phyloP scores from a whole-genome alignment of 345 rosid genomes.

The Aethionema arabicum region DNA sequence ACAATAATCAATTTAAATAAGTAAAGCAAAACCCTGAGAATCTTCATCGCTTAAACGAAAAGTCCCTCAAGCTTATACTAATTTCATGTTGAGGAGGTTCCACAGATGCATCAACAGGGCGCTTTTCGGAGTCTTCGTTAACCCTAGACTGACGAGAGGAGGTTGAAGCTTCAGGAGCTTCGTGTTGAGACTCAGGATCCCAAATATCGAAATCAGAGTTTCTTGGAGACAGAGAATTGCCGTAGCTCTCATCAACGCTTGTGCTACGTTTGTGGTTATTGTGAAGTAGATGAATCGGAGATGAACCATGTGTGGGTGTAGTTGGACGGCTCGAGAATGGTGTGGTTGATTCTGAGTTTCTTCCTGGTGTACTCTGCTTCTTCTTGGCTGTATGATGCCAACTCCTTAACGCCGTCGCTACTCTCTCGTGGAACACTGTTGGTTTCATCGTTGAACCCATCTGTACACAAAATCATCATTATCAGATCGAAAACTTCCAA shows the following conservation, averaged over 20 bases:
- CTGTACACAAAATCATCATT: conserved; percentile 30
- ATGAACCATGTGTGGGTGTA: conserved; percentile 58
- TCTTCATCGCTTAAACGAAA: conserved; percentile 37
- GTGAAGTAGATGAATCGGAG: conserved; percentile 65
- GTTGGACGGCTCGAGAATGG: conserved; percentile 62
- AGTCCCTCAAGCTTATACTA: conserved; percentile 24
- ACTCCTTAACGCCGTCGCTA: conserved; percentile 60
- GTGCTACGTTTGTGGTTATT: conserved; percentile 34
- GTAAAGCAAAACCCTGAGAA: background rate
- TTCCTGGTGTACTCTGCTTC: conserved; percentile 61
- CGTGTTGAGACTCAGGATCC: conserved; percentile 36
- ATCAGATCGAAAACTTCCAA: conserved; percentile 1
- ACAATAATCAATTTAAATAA: background rate
- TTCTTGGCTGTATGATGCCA: conserved; percentile 84
- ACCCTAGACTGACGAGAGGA: conserved; percentile 16
- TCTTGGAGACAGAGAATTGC: conserved; percentile 29
- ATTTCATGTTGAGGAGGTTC: conserved; percentile 34
- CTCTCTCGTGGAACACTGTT: conserved; percentile 72
- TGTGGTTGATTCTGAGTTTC: conserved; percentile 44
- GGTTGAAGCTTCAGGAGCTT: conserved; percentile 18
- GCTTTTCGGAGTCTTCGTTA: conserved; percentile 24
- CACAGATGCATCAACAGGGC: conserved; percentile 1
- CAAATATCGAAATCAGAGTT: conserved; percentile 28
- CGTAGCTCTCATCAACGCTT: conserved; percentile 26
- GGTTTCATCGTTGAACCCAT: conserved; percentile 96